Evolutionary conservation across 257 asterid species (phyloP), one percentile per base, ranked within the genome.

Genomic region (Hygrophila difformis): DNA sequence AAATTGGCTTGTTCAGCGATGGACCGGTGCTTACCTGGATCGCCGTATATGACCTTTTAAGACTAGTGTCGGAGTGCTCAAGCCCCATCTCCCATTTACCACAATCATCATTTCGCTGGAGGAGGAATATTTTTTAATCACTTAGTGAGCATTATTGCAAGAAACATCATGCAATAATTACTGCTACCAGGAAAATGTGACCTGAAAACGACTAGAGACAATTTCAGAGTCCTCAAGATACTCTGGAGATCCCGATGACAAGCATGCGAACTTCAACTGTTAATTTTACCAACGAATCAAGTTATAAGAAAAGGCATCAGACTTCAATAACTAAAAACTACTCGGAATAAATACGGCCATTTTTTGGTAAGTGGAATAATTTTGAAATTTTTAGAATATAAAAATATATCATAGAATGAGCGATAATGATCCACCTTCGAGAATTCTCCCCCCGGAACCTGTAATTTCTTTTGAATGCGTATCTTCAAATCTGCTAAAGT

Each of bases 51-150:
- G 95, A 68, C 61, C 95, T 76, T 65, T n/a, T 80, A 51, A 95
- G 86, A 47, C 81, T 73, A 31, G 87, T 82, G 57, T 79, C 97
- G n/a, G 97, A 70, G 70, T 91, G 99, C 76, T 91, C 97, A 38
- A 91, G 71, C 57, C 99, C 96, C 34, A 91, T 97, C 79, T 91
- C 96, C 95, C n/a, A 86, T 51, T 89, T 89, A 59, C 99, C 93
- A 61, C 82, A 76, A 34, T n/a, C n/a, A n/a, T n/a, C n/a, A n/a
- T n/a, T n/a, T n/a, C n/a, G n/a, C n/a, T n/a, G n/a, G n/a, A n/a
- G n/a, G n/a, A n/a, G n/a, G n/a, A 74, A 84, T 53, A 82, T 97
- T 76, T 91, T 89, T 82, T 71, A 46, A 61, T 55, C 29, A 59
- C n/a, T 26, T 64, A 43, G 42, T 49, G 8, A 55, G 17, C 47